Evolutionary conservation across 345 rosid genomes (phyloP).

Genomic region (thale cress (Arabidopsis thaliana)): DNA sequence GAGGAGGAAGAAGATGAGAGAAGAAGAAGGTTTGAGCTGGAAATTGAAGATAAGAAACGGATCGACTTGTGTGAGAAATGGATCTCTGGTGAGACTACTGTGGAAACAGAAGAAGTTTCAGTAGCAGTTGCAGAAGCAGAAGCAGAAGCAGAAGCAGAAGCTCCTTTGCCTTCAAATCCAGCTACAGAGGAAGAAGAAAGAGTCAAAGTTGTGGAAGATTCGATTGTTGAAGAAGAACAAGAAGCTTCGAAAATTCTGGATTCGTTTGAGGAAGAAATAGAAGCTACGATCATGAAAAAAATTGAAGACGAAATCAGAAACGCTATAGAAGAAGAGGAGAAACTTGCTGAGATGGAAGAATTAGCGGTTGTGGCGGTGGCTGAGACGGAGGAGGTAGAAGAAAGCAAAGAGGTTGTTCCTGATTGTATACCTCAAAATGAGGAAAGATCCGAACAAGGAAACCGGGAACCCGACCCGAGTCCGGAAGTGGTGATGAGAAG

Average conservation of each 20-base stretch:
- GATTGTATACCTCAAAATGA: constrained; percentile 20
- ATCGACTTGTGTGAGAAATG: constrained; percentile 45
- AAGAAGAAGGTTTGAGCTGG: constrained; percentile 42
- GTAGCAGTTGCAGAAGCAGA: constrained; percentile 33
- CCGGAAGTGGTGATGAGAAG: constrained; percentile 50
- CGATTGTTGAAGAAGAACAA: constrained; percentile 33
- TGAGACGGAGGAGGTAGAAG: constrained; percentile 31
- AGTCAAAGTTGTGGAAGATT: constrained; percentile 33
- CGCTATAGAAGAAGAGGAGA: constrained; percentile 39
- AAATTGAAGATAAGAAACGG: constrained; percentile 47
- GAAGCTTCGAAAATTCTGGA: constrained; percentile 25
- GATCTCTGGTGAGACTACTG: constrained; percentile 40
- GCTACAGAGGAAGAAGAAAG: constrained; percentile 32
- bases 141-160: constrained; percentile 42
- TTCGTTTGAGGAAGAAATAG: constrained; percentile 39
- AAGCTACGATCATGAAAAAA: constrained; percentile 34
- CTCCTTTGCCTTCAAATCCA: constrained; percentile 14
- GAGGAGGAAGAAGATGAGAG: constrained; percentile 27
- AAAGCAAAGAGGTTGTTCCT: constrained; percentile 19
- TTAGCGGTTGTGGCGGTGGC: constrained; percentile 15
- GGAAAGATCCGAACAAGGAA: constrained; percentile 52
- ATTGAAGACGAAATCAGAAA: constrained; percentile 42
- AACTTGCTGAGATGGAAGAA: constrained; percentile 17
- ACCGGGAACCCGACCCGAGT: constrained; percentile 49
- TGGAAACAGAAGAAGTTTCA: constrained; percentile 31